Base-by-base conservation (phyloP, 1,284 basidiomycete species). In the Microbotryum lychnidis-dioicae region DNA sequence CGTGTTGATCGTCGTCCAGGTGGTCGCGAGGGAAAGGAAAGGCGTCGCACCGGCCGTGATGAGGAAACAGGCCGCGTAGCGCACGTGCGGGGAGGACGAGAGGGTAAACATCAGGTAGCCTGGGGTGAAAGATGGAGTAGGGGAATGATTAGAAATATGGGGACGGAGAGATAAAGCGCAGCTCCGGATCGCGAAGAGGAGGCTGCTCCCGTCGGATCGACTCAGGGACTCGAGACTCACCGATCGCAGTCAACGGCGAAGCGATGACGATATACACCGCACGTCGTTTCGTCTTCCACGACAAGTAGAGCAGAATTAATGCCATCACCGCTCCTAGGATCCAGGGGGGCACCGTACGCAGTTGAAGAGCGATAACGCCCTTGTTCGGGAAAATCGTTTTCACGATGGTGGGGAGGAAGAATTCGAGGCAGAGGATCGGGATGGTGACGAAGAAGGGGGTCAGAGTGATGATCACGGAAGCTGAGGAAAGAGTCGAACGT, bases 261-360 rank as follows among this genome's bases (percentile, higher is more conserved):
- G 62, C 46, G 45, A 75, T 57, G 54, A 71, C 68, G 63, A 68
- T 42, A 18, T 16, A 73, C 20, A 74, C 45, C 5, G 72, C 65
- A 42, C 72, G 70, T 5, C 66, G 60, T 47, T 69, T 67, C n/a
- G 68, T 69, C 69, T 74, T 75, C 66, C 69, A 73, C 7, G 75
- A 69, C 2, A 66, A 18, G 61, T 42, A 42, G 37, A 16, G 37
- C 5, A 42, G 37, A 4, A 61, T 53, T 16, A 75, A 37, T 0
- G 69, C 69, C n/a, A 64, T 61, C 21, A 70, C 57, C 1, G 68
- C 69, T 1, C 73, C 73, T 9, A 68, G 64, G 10, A 75, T 60
- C 57, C 74, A 74, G 21, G 73, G 73, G 9, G 37, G 76, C 1
- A 76, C 76, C 3, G 74, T 75, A 20, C 70, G 66, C 4, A 76